These are phyloP conservation scores for Sparassis latifolia DNA, from an alignment of 1,284 basidiomycete species.

Conservation along the genomic window DNA sequence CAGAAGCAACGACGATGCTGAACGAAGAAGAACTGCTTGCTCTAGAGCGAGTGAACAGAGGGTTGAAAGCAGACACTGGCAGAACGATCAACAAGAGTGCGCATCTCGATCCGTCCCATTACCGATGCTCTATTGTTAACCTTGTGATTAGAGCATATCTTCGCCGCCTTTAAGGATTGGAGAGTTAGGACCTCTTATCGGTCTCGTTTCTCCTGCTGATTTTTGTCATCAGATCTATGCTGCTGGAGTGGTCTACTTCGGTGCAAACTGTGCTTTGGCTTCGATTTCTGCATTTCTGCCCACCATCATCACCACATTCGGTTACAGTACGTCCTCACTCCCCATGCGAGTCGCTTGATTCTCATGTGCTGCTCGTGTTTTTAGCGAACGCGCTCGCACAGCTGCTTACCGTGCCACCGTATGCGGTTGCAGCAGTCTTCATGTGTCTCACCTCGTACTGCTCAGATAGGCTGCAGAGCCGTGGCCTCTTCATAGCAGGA, in stretches of 20 bases:
- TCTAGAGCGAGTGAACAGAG: conserved; percentile 67
- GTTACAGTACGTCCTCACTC: conserved; percentile 36
- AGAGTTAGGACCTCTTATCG: conserved; percentile 36
- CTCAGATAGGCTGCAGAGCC: conserved; percentile 69
- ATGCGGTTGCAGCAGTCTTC: conserved; percentile 65
- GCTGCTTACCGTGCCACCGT: conserved; percentile 76
- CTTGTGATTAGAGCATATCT: conserved; percentile 44
- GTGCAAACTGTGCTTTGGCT: conserved; percentile 72
- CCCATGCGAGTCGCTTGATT: no score
- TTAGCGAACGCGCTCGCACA: conserved; percentile 51
- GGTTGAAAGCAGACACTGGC: conserved; percentile 59
- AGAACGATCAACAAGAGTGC: conserved; percentile 61
- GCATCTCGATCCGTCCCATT: not conserved
- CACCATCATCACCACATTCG: conserved; percentile 74
- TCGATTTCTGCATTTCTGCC: conserved; percentile 81
- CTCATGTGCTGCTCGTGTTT: not conserved
- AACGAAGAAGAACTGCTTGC: conserved; percentile 69
- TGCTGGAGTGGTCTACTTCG: conserved; percentile 69
- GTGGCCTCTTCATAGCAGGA: conserved; percentile 54
- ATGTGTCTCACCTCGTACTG: conserved; percentile 54
- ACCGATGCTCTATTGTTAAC: no score
- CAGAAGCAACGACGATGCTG: conserved; percentile 68
- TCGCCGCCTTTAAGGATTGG: conserved; percentile 66
- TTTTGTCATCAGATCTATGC: conserved; percentile 43
- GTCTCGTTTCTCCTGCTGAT: not conserved